Evolutionary conservation across 148 eudicot species (phyloP), one percentile per base, ranked within the genome.

Genomic region (Nyssa sinensis): DNA sequence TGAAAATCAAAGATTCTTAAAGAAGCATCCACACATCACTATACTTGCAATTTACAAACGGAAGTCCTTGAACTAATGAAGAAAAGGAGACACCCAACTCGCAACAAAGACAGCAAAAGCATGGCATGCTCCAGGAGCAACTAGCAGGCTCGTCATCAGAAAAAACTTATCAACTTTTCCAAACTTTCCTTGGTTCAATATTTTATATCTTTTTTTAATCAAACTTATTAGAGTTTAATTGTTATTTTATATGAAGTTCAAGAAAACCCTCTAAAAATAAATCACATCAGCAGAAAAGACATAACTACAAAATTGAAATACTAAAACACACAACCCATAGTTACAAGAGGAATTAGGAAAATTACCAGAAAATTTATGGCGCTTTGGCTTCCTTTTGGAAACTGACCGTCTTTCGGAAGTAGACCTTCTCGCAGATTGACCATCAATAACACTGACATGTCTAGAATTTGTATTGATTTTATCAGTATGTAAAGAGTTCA

Each of bases 331-430:
- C n/a, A 25, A 10, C 35, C 25, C n/a, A 49, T 39, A 28, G 28
- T 28, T 41, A 25, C 13, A 41, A 49, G 59, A 34, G 23, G 47
- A 19, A 77, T 25, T 12, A 65, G 53, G 27, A 67, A 32, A 65
- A n/a, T 77, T 79, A 90, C 94, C 85, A 72, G 90, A 87, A 77
- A 67, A 83, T 77, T 83, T 93, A 25, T 78, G 96, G 61, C 80
- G 92, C 78, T 79, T 92, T 57, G 85, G 64, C 76, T 77, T 91
- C 88, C 76, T 92, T 77, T 86, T 92, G 68, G 91, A 72, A 47
- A 33, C 63, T 21, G 81, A 57, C 67, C 63, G 88, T 80, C 75
- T 87, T 67, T 72, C 86, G 57, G 88, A 73, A 68, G 67, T 77
- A 66, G 79, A 78, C 67, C 51, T 94, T 81, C 33, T 70, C 51